Percentiles rank a stretch among this genome's conserved stretches.
These are phyloP conservation scores for Penicillium daleae DNA, from an alignment of 495 filamentous ascomycete genomes.

Conservation along the genomic window DNA sequence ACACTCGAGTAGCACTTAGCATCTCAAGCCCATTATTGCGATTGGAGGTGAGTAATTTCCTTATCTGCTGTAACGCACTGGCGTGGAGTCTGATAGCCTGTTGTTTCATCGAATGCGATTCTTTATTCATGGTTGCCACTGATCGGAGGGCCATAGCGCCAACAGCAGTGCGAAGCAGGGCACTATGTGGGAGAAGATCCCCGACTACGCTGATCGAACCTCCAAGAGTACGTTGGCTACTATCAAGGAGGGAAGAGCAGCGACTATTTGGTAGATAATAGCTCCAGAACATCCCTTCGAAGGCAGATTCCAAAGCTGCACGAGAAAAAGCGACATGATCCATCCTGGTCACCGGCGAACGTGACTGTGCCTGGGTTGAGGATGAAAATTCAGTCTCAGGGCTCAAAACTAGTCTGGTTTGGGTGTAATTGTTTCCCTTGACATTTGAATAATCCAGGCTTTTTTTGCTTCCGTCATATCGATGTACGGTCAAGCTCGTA, in stretches of 20 bases:
- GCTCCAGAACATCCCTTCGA: slow-evolving; percentile 8
- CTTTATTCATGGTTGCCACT: neutral
- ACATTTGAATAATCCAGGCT: neutral
- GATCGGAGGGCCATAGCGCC: slow-evolving; percentile 12
- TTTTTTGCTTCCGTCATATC: slow-evolving; percentile 2
- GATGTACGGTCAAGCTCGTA: neutral
- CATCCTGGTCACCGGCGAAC: neutral
- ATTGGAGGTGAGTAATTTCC: neutral
- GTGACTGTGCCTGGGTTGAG: neutral
- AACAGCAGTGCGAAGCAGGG: slow-evolving; percentile 8
- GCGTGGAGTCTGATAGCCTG: slow-evolving; percentile 10
- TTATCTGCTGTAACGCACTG: slow-evolving; percentile 8
- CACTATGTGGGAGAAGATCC: slow-evolving; percentile 11
- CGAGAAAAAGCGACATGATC: neutral
- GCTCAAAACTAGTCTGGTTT: neutral
- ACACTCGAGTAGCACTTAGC: slow-evolving; percentile 10
- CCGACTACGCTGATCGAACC: slow-evolving; percentile 13
- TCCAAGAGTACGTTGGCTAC: slow-evolving; percentile 5
- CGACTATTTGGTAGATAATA: slow-evolving; percentile 7
- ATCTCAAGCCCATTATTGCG: neutral
- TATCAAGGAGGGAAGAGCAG: neutral
- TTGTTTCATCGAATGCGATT: slow-evolving; percentile 4
- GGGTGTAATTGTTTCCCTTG: neutral
- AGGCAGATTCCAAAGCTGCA: slow-evolving; percentile 2
- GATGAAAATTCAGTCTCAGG: neutral